Evolutionary conservation across 257 asterid species (phyloP), one percentile per base, ranked within the genome.

Genomic region (Vinca minor): DNA sequence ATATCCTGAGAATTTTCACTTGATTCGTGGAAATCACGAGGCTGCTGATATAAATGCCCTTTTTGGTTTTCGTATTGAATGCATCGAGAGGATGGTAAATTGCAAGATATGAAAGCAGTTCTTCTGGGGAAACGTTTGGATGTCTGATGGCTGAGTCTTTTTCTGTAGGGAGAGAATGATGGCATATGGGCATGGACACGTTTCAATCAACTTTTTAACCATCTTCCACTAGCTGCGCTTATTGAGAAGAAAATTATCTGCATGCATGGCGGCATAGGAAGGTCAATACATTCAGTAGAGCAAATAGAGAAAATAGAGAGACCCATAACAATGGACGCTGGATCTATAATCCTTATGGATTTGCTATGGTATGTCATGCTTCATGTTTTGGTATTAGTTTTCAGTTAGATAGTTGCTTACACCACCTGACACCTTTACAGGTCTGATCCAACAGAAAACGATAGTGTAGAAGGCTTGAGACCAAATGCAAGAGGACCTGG

Each of bases 401-500:
- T 32, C 28, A 14, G 1, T 20, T 25, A 25, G 46, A 25, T 25
- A 49, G 20, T 42, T 26, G 38, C 75, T 64, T 66, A 71, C 56
- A 18, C 55, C 41, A 17, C 12, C 2, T 55, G 41, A 29, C 23
- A 55, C 17, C 41, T 62, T 3, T 67, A 63, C 83, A 93, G 99
- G 99, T 93, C 99, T 49, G 99, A 93, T 79, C 99, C 99, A 70
- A 93, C 99, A 26, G 99, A 93, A 74, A 93, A 93, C 74, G 99
- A 93, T 71, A 89, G 99, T 42, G 82, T 93, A 8, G 96, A 89
- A 76, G 99, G 99, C 49, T 73, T 93, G 81, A 83, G 99, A 81
- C 99, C 99, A 48, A 93, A 93, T 75, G 99, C 99, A 53, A 85
- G 99, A 82, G 99, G 99, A 45, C 99, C 99, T 46, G 99, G 99